A percentile compares a stretch with the other conserved stretches of the same genome.
These are phyloP conservation scores for Teunomyces atbi DNA, from an alignment of 805 yeast genomes.

Conservation along the genomic window DNA sequence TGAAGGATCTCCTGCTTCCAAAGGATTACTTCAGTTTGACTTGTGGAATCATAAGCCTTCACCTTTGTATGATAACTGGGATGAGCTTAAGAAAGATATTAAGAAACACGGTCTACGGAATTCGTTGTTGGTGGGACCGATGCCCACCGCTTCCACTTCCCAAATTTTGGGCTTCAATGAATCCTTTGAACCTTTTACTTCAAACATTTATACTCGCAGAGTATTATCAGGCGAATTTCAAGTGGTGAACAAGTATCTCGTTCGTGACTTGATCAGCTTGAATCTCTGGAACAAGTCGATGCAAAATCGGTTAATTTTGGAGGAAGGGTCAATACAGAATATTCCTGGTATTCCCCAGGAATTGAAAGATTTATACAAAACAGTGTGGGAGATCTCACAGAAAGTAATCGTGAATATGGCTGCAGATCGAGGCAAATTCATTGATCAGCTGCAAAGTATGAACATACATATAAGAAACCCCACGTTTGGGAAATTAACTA, in stretches of 20 bases:
- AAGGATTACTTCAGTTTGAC: conserved; percentile 83
- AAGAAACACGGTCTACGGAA: conserved; percentile 72
- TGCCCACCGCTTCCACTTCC: conserved; percentile 98
- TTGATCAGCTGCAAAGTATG: conserved; percentile 54
- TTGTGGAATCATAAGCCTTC: conserved; percentile 81
- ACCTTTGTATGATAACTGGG: conserved; percentile 83
- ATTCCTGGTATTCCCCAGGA: conserved; percentile 73
- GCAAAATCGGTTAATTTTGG: conserved; percentile 72
- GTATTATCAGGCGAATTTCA: conserved; percentile 93
- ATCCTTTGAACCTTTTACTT: conserved; percentile 95
- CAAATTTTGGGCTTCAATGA: conserved; percentile 92
- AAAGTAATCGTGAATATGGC: conserved; percentile 83
- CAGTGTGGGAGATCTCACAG: conserved; percentile 97
- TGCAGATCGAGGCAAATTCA: conserved; percentile 68
- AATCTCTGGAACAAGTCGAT: conserved; percentile 81
- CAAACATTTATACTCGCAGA: conserved; percentile 87
- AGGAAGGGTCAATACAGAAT: conserved; percentile 83
- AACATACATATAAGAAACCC: conserved; percentile 39
- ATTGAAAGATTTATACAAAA: conserved; percentile 76
- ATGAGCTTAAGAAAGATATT: conserved; percentile 57
- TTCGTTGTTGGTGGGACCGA: conserved; percentile 86
- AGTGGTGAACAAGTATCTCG: conserved; percentile 81
- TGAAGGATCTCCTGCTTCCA: conserved; percentile 85
- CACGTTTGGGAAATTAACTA: conserved; percentile 38
- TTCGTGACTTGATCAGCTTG: conserved; percentile 76